A percentile compares a stretch with the other conserved stretches of the same genome.
These are phyloP conservation scores for Neofusicoccum kwambonambiense DNA, from an alignment of 2,329 filamentous ascomycete species.

Conservation along the genomic window DNA sequence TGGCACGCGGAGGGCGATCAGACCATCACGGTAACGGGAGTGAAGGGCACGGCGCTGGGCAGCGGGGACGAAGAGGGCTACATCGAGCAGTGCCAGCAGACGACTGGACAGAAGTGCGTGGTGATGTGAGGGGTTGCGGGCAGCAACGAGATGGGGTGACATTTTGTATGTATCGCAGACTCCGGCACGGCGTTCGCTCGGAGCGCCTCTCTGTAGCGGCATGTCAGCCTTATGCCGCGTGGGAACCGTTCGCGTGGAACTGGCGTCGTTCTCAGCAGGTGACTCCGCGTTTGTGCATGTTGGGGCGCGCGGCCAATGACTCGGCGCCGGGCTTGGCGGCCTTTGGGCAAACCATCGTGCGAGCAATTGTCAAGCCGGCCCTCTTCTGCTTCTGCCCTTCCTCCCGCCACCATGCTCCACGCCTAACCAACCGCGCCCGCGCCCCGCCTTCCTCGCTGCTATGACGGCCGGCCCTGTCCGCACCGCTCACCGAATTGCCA, in stretches of 20 bases:
- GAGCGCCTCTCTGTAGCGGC: neutral
- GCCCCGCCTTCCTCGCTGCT: constrained; percentile 2
- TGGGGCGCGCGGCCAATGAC: neutral
- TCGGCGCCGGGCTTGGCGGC: neutral
- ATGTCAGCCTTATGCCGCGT: constrained; percentile 11
- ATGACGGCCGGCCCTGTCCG: constrained; percentile 8
- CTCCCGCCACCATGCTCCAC: neutral
- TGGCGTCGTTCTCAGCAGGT: constrained; percentile 5
- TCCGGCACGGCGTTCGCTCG: neutral
- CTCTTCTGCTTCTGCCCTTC: neutral
- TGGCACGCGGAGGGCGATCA: constrained; percentile 90
- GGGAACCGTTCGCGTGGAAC: neutral
- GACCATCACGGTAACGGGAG: constrained; percentile 70
- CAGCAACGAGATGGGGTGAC: neutral
- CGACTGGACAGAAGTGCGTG: constrained; percentile 35
- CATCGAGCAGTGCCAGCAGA: constrained; percentile 59
- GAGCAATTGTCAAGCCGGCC: constrained; percentile 7
- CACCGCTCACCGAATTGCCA: neutral
- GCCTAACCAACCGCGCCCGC: neutral
- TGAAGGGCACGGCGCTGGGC: constrained; percentile 58
- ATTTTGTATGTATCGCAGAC: neutral
- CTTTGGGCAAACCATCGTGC: constrained; percentile 4
- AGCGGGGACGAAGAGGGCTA: constrained; percentile 75
- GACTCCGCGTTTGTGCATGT: constrained; percentile 13
- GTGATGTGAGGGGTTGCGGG: constrained; percentile 39